Percentiles rank a stretch among this genome's conserved stretches.
These are phyloP conservation scores for Alternaria sp. DNA, from an alignment of 2,329 filamentous ascomycete genomes.

Conservation along the genomic window DNA sequence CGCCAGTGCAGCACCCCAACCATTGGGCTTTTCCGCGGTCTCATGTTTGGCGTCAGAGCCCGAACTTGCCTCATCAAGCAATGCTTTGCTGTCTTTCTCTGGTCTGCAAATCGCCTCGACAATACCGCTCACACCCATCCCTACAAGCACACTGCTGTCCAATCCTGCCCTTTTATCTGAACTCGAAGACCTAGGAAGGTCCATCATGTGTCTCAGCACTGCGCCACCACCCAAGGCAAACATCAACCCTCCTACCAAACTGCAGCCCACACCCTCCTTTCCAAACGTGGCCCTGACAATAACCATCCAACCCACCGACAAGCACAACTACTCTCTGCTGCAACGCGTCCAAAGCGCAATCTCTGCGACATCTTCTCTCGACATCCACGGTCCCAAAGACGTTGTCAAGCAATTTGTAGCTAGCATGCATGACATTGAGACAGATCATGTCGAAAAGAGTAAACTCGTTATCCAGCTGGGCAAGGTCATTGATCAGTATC, in stretches of 20 bases:
- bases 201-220: not conserved
- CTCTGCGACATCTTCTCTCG: slow-evolving; percentile 11
- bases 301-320: slow-evolving; percentile 17
- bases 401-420: slow-evolving; percentile 14
- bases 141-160: not conserved
- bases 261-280: not conserved
- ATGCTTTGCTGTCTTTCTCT: not conserved
- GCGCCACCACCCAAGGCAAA: not conserved
- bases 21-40: not conserved
- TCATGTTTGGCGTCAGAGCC: not conserved
- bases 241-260: not conserved
- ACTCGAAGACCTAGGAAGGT: not conserved
- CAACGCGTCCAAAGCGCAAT: slow-evolving; percentile 18
- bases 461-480: slow-evolving; percentile 6
- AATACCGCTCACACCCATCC: not conserved
- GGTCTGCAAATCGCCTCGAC: not conserved
- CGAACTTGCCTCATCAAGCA: not conserved
- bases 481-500: not conserved
- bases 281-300: slow-evolving; percentile 21
- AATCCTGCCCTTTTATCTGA: not conserved
- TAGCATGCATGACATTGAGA: slow-evolving; percentile 12
- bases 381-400: slow-evolving; percentile 23
- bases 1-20: not conserved
- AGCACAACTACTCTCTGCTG: slow-evolving; percentile 17
- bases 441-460: slow-evolving; percentile 9